These are phyloP conservation scores for Chlorophyllum brunneum DNA, from an alignment of 768 basidiomycete species.

Conservation along the genomic window DNA sequence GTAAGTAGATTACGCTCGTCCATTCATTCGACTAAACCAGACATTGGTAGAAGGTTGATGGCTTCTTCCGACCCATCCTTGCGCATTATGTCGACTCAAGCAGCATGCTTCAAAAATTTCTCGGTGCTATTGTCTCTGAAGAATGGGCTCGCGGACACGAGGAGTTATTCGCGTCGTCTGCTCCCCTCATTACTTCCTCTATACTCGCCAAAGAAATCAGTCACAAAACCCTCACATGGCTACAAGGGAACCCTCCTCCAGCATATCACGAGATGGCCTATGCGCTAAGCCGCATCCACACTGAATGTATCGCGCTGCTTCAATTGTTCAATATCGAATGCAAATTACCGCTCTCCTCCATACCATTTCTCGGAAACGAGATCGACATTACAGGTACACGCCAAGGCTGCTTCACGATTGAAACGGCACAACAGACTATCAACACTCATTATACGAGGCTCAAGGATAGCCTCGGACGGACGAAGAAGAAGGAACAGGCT, in stretches of 20 bases:
- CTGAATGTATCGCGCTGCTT: slow-evolving; percentile 78
- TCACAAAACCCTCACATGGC: slow-evolving; percentile 60
- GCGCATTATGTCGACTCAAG: slow-evolving; percentile 79
- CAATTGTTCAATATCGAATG: slow-evolving; percentile 81
- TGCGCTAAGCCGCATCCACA: slow-evolving; percentile 72
- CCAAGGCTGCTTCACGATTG: slow-evolving; percentile 70
- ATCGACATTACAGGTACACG: slow-evolving; percentile 71
- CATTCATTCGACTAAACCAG: background rate
- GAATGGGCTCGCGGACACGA: slow-evolving; percentile 81
- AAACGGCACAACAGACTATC: slow-evolving; percentile 69
- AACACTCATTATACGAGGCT: slow-evolving; percentile 68
- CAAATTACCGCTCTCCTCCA: slow-evolving; percentile 75
- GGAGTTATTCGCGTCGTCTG: slow-evolving; percentile 18
- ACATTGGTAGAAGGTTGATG: slow-evolving; percentile 38
- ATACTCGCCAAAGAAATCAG: slow-evolving; percentile 70
- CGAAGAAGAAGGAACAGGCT: slow-evolving; percentile 74
- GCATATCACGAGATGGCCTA: slow-evolving; percentile 92
- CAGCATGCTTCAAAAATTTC: slow-evolving; percentile 87
- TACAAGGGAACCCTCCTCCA: slow-evolving; percentile 71
- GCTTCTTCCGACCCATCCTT: slow-evolving; percentile 73
- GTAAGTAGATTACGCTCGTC: slow-evolving; percentile 32
- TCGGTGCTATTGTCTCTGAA: slow-evolving; percentile 82
- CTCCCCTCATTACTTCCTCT: slow-evolving; percentile 44
- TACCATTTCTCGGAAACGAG: slow-evolving; percentile 74
- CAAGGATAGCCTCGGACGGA: slow-evolving; percentile 69